Evolutionary conservation across 2,329 filamentous ascomycete species (phyloP).

Genomic region (Geosmithia flava): DNA sequence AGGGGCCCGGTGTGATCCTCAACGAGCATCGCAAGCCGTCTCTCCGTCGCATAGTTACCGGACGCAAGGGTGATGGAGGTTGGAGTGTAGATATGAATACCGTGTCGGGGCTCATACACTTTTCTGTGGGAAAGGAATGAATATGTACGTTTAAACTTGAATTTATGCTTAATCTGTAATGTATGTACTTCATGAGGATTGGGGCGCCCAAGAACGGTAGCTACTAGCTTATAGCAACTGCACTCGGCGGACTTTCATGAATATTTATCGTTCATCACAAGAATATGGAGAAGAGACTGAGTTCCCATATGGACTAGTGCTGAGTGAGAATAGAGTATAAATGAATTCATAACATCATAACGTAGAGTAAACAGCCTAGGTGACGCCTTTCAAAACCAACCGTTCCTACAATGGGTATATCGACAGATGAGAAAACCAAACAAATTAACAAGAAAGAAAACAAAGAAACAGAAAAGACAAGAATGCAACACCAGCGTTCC

Average conservation of each 20-base stretch:
- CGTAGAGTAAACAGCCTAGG: background rate
- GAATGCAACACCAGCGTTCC: background rate
- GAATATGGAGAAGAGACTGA: background rate
- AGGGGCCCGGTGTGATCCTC: constrained; percentile 26
- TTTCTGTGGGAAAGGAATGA: constrained; percentile 8
- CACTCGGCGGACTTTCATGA: too few relatives aligned
- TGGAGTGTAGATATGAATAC: constrained; percentile 18
- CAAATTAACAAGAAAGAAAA: constrained; percentile 2
- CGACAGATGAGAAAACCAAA: constrained; percentile 3
- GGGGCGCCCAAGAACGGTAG: too few relatives aligned
- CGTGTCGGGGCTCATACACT: constrained; percentile 15
- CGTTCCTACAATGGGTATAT: background rate
- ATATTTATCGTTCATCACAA: too few relatives aligned
- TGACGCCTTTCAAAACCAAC: background rate
- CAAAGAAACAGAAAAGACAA: background rate
- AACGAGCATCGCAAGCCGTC: constrained; percentile 18
- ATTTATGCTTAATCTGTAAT: too few relatives aligned
- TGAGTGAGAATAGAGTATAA: background rate
- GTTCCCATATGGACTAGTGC: too few relatives aligned
- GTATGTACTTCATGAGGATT: too few relatives aligned
- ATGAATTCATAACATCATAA: background rate
- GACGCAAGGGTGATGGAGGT: constrained; percentile 26
- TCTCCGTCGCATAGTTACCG: constrained; percentile 17
- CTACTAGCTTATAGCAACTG: too few relatives aligned
- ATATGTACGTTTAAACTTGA: too few relatives aligned